Evolutionary conservation across 116 monocot species (phyloP).

Genomic region (Trichopus zeylanicus): DNA sequence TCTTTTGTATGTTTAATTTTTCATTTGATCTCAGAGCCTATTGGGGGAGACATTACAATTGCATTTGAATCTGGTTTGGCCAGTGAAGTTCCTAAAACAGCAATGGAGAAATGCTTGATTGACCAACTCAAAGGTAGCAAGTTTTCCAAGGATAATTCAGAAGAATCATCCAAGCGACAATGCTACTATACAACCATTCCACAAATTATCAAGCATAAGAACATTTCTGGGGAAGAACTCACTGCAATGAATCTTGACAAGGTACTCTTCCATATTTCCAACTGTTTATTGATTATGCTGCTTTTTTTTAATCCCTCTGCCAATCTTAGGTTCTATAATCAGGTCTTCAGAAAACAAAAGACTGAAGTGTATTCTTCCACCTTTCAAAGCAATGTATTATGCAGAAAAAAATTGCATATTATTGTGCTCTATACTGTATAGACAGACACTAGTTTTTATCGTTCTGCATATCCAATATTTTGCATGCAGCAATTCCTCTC

Average conservation of each 20-base stretch:
- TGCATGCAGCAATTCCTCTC: too few species aligned
- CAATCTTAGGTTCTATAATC: too few species aligned
- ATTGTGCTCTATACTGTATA: too few species aligned
- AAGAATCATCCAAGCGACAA: conserved; percentile 23
- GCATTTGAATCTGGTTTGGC: conserved; percentile 46
- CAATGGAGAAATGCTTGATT: conserved; percentile 37
- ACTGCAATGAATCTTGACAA: conserved; percentile 93
- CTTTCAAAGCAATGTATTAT: too few species aligned
- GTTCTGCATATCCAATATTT: too few species aligned
- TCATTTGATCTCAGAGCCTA: conserved; percentile 50
- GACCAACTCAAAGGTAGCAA: conserved; percentile 49
- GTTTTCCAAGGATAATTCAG: conserved; percentile 21
- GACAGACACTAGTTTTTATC: too few species aligned
- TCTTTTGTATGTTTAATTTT: not conserved
- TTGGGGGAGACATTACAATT: conserved; percentile 73
- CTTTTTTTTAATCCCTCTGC: not conserved
- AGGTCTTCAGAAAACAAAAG: too few species aligned
- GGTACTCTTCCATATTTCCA: conserved; percentile 26
- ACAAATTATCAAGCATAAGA: conserved; percentile 50
- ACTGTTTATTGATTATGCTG: not conserved
- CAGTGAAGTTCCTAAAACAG: conserved; percentile 35
- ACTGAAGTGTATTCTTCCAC: too few species aligned
- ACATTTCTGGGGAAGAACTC: conserved; percentile 51
- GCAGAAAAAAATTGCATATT: too few species aligned
- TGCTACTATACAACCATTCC: conserved; percentile 85